Percentiles rank a stretch among this genome's conserved stretches.
These are phyloP conservation scores for Tremellales sp. DNA, from an alignment of 1,284 basidiomycete species.

Conservation along the genomic window DNA sequence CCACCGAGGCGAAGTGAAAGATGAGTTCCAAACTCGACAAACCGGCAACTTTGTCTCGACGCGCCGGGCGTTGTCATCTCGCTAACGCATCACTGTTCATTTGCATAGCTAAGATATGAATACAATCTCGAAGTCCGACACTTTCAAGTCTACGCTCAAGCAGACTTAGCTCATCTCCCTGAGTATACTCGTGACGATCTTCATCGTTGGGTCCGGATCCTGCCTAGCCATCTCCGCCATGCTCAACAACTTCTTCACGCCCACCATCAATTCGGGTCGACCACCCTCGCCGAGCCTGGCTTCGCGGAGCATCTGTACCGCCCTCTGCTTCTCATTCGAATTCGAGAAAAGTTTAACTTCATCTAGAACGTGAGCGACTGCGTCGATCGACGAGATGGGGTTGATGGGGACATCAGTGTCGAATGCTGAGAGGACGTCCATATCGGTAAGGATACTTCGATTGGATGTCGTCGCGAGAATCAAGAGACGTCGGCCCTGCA, in stretches of 20 bases:
- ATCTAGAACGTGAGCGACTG: slow-evolving; percentile 73
- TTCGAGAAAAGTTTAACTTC: slow-evolving; percentile 75
- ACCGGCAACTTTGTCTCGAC: neutral
- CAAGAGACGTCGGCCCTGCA: slow-evolving; percentile 79
- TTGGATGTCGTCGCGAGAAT: slow-evolving; percentile 91
- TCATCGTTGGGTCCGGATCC: slow-evolving; percentile 74
- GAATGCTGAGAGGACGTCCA: slow-evolving; percentile 84
- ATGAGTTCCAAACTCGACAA: neutral
- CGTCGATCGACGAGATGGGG: slow-evolving; percentile 67
- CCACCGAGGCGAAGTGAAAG: neutral
- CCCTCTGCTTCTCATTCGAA: slow-evolving; percentile 58
- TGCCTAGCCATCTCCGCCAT: slow-evolving; percentile 96
- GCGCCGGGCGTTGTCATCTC: neutral
- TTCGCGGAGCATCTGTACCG: slow-evolving; percentile 65
- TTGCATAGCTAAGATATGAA: slow-evolving; percentile 9
- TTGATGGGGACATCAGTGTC: slow-evolving; percentile 84
- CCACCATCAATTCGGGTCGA: slow-evolving; percentile 62
- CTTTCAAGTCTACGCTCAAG: too few relatives aligned
- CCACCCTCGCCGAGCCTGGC: slow-evolving; percentile 67
- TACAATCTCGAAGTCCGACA: too few relatives aligned
- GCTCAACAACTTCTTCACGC: slow-evolving; percentile 89
- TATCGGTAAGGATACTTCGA: slow-evolving; percentile 78
- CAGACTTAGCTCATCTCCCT: slow-evolving; percentile 35
- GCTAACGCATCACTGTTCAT: neutral
- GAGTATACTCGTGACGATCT: slow-evolving; percentile 66